These are phyloP conservation scores for Stenogyne calaminthoides DNA, from an alignment of 305 asterid species.

Conservation along the genomic window DNA sequence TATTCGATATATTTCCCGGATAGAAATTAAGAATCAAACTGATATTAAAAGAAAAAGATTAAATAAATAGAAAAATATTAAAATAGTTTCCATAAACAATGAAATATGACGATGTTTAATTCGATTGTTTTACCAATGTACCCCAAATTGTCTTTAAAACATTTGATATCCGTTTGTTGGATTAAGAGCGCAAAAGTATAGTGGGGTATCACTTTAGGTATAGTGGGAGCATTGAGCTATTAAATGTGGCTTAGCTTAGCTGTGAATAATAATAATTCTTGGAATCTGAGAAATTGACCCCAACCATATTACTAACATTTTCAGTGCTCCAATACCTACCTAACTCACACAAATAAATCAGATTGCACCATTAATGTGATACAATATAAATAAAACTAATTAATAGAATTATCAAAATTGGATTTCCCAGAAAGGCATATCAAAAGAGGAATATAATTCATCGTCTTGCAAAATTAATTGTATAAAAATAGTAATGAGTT, in stretches of 20 bases:
- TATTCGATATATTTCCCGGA: no score
- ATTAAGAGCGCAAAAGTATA: not conserved
- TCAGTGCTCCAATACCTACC: constrained; percentile 27
- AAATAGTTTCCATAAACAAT: no score
- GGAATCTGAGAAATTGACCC: constrained; percentile 31
- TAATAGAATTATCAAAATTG: no score
- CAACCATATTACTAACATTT: not conserved
- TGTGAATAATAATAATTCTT: constrained; percentile 29
- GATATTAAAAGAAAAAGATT: no score
- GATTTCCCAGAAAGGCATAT: no score
- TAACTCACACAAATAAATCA: not conserved
- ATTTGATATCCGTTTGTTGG: not conserved
- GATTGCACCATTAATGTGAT: no score
- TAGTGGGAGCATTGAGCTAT: constrained; percentile 22
- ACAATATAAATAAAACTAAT: no score
- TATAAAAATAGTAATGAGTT: not conserved
- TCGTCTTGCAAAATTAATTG: not conserved
- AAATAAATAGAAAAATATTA: no score
- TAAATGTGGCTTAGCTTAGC: constrained; percentile 25
- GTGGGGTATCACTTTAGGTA: not conserved
- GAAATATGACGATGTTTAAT: no score
- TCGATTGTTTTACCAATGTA: no score
- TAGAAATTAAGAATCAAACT: no score
- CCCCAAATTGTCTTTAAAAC: not conserved
- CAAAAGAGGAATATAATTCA: no score